These are phyloP conservation scores for Populus alba DNA, from an alignment of 345 rosid genomes.

Conservation along the genomic window DNA sequence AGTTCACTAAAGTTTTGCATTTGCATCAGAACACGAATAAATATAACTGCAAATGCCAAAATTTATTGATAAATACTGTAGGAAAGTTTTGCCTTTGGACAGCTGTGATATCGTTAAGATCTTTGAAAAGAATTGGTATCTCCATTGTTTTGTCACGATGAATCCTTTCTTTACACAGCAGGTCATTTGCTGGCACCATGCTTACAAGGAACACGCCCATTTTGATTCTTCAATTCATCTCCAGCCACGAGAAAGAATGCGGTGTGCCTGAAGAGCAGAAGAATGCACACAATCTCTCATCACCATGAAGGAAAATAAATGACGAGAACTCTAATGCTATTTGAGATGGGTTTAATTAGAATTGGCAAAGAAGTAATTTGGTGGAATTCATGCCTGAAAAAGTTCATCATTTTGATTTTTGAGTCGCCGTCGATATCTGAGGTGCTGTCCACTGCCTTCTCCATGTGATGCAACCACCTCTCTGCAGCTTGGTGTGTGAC, in stretches of 20 bases:
- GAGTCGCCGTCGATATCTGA: constrained; percentile 67
- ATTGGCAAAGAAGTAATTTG: background rate
- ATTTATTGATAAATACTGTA: constrained; percentile 7
- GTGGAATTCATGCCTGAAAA: constrained; percentile 56
- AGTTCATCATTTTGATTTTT: constrained; percentile 70
- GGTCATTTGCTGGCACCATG: constrained; percentile 38
- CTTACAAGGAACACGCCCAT: constrained; percentile 47
- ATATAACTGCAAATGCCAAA: background rate
- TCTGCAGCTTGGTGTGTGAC: constrained; percentile 81
- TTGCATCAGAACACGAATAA: background rate
- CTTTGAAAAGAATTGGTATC: background rate
- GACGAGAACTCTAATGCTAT: background rate
- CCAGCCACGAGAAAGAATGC: constrained; percentile 96
- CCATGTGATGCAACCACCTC: constrained; percentile 88
- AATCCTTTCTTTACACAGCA: constrained; percentile 2
- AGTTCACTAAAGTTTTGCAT: background rate
- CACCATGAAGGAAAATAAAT: background rate
- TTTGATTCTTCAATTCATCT: constrained; percentile 69
- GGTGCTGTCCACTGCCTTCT: constrained; percentile 62
- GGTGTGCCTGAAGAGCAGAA: constrained; percentile 57
- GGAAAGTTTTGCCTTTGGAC: background rate
- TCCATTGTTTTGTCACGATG: background rate
- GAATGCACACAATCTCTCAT: background rate
- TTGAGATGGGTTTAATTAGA: background rate
- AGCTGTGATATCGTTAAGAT: background rate